Evolutionary conservation across 768 basidiomycete genomes (phyloP).

Genomic region (Suillus lakei): DNA sequence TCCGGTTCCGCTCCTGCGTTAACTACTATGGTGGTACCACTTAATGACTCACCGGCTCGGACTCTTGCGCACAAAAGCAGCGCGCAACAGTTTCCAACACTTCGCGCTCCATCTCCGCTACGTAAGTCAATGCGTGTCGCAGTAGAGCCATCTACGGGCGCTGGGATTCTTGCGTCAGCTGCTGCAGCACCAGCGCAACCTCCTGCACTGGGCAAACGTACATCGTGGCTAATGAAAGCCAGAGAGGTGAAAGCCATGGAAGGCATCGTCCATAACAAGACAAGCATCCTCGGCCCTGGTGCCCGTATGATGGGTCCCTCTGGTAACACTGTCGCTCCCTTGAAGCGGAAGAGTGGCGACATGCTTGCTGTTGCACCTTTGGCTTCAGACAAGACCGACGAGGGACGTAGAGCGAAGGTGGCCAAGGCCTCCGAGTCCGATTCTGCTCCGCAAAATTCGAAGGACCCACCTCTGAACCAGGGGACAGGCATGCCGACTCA

Average conservation of each 20-base stretch:
- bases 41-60: conserved; percentile 38
- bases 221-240: conserved; percentile 82
- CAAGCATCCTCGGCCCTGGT: conserved; percentile 18
- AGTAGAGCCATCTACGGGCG: conserved; percentile 47
- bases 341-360: conserved; percentile 73
- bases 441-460: conserved; percentile 26
- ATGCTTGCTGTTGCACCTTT: conserved; percentile 31
- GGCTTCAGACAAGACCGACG: conserved; percentile 36
- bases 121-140: conserved; percentile 65
- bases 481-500: conserved; percentile 1
- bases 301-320: conserved; percentile 6
- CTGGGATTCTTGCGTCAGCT: conserved; percentile 37
- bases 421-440: conserved; percentile 49
- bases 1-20: conserved; percentile 14
- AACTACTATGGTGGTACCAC: conserved; percentile 36
- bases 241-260: conserved; percentile 75
- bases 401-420: conserved; percentile 52
- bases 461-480: conserved; percentile 12
- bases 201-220: conserved; percentile 61
- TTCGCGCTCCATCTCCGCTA: conserved; percentile 71
- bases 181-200: conserved; percentile 32
- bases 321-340: conserved; percentile 16
- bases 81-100: conserved; percentile 56
- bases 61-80: conserved; percentile 43
- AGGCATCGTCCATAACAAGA: conserved; percentile 41